These are phyloP conservation scores for Saturnispora dispora DNA, from an alignment of 805 yeast genomes.

Conservation along the genomic window DNA sequence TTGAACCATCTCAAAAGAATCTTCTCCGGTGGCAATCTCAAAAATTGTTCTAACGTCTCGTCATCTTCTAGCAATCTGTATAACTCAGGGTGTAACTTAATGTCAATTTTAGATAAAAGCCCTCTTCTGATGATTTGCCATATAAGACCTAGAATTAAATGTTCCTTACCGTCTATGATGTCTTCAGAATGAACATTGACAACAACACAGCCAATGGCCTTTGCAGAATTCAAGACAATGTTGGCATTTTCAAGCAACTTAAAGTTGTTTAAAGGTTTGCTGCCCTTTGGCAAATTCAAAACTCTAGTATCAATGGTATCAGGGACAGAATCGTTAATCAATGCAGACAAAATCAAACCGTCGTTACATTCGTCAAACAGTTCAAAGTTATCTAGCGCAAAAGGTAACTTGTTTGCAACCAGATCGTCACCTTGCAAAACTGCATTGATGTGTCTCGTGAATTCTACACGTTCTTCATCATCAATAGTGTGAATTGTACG, in stretches of 20 bases:
- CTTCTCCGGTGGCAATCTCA: constrained; percentile 96
- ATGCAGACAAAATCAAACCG: constrained; percentile 84
- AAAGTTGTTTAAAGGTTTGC: constrained; percentile 80
- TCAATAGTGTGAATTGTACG: constrained; percentile 86
- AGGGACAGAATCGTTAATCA: constrained; percentile 95
- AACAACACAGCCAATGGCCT: constrained; percentile 97
- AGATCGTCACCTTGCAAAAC: constrained; percentile 85
- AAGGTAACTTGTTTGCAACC: constrained; percentile 77
- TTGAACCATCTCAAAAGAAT: constrained; percentile 96
- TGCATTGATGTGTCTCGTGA: constrained; percentile 90
- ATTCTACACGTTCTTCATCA: constrained; percentile 93
- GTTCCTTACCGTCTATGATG: constrained; percentile 87
- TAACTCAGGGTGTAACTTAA: constrained; percentile 91
- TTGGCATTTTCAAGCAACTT: constrained; percentile 96
- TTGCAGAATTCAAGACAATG: constrained; percentile 95
- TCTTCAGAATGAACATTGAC: constrained; percentile 97
- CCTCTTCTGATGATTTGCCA: constrained; percentile 99
- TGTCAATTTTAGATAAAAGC: constrained; percentile 86
- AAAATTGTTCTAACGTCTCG: constrained; percentile 92
- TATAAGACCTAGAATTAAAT: constrained; percentile 79
- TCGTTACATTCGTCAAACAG: constrained; percentile 94
- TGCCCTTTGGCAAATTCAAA: constrained; percentile 74
- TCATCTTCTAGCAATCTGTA: constrained; percentile 92
- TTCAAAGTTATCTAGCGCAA: constrained; percentile 90
- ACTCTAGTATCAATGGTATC: constrained; percentile 98